Conservation (phyloP, 441 rosid genomes). For the Melastoma candidum region DNA sequence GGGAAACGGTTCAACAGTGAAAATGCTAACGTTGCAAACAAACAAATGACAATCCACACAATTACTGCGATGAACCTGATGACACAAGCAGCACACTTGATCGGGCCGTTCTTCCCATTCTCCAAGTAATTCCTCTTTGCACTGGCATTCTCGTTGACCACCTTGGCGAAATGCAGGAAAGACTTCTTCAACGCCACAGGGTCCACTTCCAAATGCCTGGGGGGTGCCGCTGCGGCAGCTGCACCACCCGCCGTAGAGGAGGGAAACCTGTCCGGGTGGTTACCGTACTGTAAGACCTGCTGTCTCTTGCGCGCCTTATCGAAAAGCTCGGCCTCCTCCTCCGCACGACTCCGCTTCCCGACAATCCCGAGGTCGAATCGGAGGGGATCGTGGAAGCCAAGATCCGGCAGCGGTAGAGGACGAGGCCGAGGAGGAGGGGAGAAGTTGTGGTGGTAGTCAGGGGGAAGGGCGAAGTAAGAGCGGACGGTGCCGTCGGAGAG, state of each 20-base stretch:
- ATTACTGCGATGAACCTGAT: too few relatives aligned
- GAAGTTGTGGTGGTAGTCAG: conserved; percentile 62
- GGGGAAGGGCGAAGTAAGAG: conserved; percentile 90
- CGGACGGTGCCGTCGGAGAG: conserved; percentile 91
- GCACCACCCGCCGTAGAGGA: conserved; percentile 25
- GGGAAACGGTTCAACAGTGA: too few relatives aligned
- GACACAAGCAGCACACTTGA: conserved; percentile 34
- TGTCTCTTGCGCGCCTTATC: conserved; percentile 31
- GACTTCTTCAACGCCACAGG: conserved; percentile 52
- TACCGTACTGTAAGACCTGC: conserved; percentile 28
- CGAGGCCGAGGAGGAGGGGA: conserved; percentile 23
- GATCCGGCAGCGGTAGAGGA: conserved; percentile 4
- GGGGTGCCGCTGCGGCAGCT: conserved; percentile 15
- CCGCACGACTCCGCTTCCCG: too few relatives aligned
- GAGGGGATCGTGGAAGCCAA: too few relatives aligned
- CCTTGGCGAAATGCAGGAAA: conserved; percentile 58
- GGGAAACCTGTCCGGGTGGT: conserved; percentile 25
- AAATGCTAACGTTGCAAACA: too few relatives aligned
- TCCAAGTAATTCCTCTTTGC: conserved; percentile 70
- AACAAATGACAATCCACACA: too few relatives aligned
- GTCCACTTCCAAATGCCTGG: conserved; percentile 46
- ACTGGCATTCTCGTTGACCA: conserved; percentile 45
- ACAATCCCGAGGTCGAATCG: too few relatives aligned
- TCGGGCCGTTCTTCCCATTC: conserved; percentile 68
- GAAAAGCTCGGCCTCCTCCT: too few relatives aligned